These are phyloP conservation scores for Daldinia concentrica DNA, from an alignment of 495 filamentous ascomycete genomes.

Conservation along the genomic window DNA sequence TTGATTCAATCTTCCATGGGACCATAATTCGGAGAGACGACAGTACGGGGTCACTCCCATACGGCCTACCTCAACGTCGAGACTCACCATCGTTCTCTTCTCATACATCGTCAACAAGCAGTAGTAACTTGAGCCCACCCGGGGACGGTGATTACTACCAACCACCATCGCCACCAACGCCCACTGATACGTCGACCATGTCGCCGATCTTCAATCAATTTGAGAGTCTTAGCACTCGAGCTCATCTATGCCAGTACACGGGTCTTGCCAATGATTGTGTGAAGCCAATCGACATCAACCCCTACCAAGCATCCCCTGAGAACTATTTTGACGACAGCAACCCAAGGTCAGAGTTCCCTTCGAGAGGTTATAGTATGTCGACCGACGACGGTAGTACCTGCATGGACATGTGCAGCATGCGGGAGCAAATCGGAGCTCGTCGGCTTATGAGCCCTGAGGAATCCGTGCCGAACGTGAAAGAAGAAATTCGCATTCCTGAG, in stretches of 20 bases:
- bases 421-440: conserved; percentile 12
- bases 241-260: conserved; percentile 43
- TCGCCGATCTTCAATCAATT: conserved; percentile 41
- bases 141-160: conserved; percentile 51
- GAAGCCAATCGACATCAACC: conserved; percentile 53
- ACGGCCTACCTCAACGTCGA: conserved; percentile 38
- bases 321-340: conserved; percentile 46
- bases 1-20: conserved; percentile 22
- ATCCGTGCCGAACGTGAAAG: conserved; percentile 41
- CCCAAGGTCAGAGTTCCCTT: conserved; percentile 28
- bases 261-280: conserved; percentile 48
- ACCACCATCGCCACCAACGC: conserved; percentile 48
- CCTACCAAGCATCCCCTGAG: conserved; percentile 40
- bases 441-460: conserved; percentile 38
- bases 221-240: conserved; percentile 37
- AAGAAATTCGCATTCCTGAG: conserved; percentile 46
- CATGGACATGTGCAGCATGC: conserved; percentile 24
- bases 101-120: conserved; percentile 52
- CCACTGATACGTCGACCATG: conserved; percentile 43
- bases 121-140: conserved; percentile 49
- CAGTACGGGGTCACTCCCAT: conserved; percentile 31
- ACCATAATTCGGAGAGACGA: conserved; percentile 27
- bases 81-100: conserved; percentile 49
- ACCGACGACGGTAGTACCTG: conserved; percentile 36
- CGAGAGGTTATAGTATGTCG: conserved; percentile 43